phyloP scores from a whole-genome alignment of 768 basidiomycete genomes.

The Chalciporus sphaerocephalus region DNA sequence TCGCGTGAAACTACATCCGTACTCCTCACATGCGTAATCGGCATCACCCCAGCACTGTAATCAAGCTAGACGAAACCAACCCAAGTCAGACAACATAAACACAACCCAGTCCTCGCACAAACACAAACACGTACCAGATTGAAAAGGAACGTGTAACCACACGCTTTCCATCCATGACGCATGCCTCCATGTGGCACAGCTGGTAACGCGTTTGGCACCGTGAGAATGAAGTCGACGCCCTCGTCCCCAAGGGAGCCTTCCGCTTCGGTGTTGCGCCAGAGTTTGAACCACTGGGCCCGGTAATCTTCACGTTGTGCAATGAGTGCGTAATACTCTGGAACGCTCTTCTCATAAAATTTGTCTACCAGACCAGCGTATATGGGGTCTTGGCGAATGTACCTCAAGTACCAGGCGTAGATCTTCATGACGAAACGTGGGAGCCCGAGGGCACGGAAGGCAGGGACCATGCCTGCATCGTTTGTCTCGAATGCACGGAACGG shows the following conservation, averaged over 20 bases:
- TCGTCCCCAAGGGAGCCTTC: conserved; percentile 31
- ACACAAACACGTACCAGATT: conserved; percentile 47
- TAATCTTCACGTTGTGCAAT: conserved; percentile 44
- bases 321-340: conserved; percentile 47
- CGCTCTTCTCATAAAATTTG: conserved; percentile 44
- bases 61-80: conserved; percentile 33
- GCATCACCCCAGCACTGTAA: conserved; percentile 43
- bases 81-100: not conserved
- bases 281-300: conserved; percentile 37
- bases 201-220: conserved; percentile 58
- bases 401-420: conserved; percentile 48
- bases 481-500: conserved; percentile 40
- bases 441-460: conserved; percentile 36
- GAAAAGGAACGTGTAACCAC: conserved; percentile 63
- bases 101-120: too few relatives aligned
- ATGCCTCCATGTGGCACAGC: conserved; percentile 52
- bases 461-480: conserved; percentile 47
- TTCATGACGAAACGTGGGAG: conserved; percentile 45
- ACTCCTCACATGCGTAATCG: conserved; percentile 38
- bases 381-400: conserved; percentile 48
- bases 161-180: conserved; percentile 53
- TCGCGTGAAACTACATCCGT: conserved; percentile 30
- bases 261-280: conserved; percentile 27
- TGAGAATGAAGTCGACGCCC: conserved; percentile 59
- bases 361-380: conserved; percentile 53